Conservation (phyloP, 2,329 filamentous ascomycete species). For the Fusarium abutilonis region DNA sequence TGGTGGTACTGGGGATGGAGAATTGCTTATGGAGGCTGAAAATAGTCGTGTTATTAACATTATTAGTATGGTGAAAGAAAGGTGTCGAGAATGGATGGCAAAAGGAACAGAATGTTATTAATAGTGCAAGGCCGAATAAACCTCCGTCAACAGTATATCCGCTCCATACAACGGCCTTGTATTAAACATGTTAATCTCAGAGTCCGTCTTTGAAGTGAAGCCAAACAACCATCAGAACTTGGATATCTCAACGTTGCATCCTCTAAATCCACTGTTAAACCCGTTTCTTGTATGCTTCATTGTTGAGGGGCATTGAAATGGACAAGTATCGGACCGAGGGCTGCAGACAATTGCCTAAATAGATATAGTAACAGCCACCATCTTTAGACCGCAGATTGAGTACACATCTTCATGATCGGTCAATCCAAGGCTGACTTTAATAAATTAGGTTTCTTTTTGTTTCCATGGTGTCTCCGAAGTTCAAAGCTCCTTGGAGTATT, state of each 20-base stretch:
- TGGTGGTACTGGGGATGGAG: constrained; percentile 9
- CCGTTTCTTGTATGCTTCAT: not conserved
- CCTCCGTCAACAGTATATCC: constrained; percentile 1
- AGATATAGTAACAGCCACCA: not conserved
- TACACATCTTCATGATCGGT: not conserved
- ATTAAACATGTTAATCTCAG: not conserved
- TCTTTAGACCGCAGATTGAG: not conserved
- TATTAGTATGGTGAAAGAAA: not conserved
- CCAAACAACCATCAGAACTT: no score
- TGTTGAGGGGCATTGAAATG: not conserved
- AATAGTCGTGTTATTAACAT: not conserved
- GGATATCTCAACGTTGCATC: constrained; percentile 1
- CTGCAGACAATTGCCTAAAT: not conserved
- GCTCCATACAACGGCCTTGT: constrained; percentile 22
- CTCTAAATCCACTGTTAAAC: not conserved
- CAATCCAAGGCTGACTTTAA: not conserved
- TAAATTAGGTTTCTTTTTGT: not conserved
- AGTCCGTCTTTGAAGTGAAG: no score
- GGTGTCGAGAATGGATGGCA: not conserved
- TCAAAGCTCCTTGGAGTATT: not conserved
- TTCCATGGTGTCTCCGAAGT: not conserved
- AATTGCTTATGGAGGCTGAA: constrained; percentile 20
- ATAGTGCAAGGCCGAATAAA: constrained; percentile 5
- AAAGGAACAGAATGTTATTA: not conserved
- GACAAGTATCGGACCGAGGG: not conserved